Percentiles rank a stretch among this genome's conserved stretches.
These are phyloP conservation scores for Diaporthe caulivora DNA, from an alignment of 2,329 filamentous ascomycete genomes.

Conservation along the genomic window DNA sequence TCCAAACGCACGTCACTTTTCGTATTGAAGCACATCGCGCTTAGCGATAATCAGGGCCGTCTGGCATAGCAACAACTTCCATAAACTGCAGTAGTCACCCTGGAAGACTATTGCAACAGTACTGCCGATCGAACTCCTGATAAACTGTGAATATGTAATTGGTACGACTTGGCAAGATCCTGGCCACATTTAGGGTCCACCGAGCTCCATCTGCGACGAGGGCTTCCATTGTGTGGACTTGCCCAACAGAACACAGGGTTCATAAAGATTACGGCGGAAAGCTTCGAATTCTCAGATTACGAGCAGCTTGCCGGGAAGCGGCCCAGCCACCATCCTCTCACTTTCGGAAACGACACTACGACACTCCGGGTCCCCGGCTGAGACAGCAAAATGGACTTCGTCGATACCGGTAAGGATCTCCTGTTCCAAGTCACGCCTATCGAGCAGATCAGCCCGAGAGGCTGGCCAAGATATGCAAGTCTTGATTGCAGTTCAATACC, in stretches of 20 bases:
- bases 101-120: neutral
- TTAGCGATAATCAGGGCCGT: no score
- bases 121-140: neutral
- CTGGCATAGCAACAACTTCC: no score
- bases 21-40: neutral
- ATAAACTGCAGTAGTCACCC: no score
- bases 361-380: no score
- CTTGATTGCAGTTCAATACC: neutral
- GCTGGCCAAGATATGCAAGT: slow-evolving; percentile 23
- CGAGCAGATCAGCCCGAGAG: slow-evolving; percentile 12
- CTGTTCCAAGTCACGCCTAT: slow-evolving; percentile 11
- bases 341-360: neutral
- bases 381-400: neutral
- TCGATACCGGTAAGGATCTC: slow-evolving; percentile 3
- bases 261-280: neutral
- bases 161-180: neutral
- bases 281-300: neutral
- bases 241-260: neutral
- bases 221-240: neutral
- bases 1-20: neutral
- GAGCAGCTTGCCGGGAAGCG: neutral
- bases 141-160: neutral
- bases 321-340: neutral
- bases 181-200: neutral
- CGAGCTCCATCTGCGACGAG: neutral